Evolutionary conservation across 768 basidiomycete species (phyloP).

Genomic region (Tulasnella sp.): DNA sequence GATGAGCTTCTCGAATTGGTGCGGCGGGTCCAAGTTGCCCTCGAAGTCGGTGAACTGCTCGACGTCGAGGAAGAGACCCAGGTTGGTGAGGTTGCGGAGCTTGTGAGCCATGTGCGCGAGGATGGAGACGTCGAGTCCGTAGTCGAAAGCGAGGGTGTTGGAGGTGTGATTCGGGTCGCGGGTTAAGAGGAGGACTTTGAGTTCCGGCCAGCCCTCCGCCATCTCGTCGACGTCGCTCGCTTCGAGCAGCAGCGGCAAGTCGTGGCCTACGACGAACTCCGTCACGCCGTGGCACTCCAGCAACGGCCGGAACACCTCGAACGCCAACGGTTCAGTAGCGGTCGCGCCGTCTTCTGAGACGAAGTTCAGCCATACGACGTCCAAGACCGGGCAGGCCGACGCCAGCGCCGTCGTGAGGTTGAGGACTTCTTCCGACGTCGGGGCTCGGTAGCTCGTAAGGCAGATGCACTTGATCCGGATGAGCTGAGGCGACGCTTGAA

Average conservation of each 20-base stretch:
- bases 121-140: background rate
- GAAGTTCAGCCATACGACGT: background rate
- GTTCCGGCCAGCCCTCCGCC: background rate
- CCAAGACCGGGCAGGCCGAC: background rate
- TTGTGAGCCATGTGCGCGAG: background rate
- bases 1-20: background rate
- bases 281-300: background rate
- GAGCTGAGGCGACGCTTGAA: background rate
- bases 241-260: background rate
- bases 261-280: background rate
- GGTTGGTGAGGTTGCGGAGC: background rate
- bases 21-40: background rate
- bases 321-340: background rate
- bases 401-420: background rate
- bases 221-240: background rate
- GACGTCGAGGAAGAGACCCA: background rate
- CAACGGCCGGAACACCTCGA: slow-evolving; percentile 1
- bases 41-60: background rate
- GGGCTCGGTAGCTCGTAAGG: background rate
- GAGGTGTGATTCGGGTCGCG: background rate
- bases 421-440: background rate
- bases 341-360: background rate
- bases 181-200: background rate
- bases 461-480: background rate
- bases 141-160: background rate